Evolutionary conservation across 768 basidiomycete genomes (phyloP), one percentile per base, ranked within the genome.

Genomic region (Psilocybe cyanescens): DNA sequence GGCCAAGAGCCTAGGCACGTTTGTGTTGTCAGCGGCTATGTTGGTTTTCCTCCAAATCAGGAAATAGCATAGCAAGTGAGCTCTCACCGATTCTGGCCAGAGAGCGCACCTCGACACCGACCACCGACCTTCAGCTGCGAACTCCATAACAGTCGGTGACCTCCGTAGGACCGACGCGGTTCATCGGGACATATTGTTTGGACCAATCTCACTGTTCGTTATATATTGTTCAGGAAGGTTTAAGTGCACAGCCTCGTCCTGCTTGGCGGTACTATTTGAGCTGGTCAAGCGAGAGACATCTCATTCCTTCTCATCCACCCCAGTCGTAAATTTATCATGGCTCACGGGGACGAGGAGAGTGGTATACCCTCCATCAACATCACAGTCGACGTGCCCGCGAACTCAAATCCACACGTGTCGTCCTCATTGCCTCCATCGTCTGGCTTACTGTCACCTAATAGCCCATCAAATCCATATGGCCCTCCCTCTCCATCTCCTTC

Each of bases 361-460:
- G 65, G 48, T 54, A 70, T 75, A 17, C 75, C 75, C 4, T 73
- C 72, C 52, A 77, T 77, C 58, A 75, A 71, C 65, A 70, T 77
- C 28, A 74, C 73, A 12, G 66, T 70, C 7, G 71, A 67, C 37
- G 37, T 67, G 14, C 58, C 68, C 53, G 57, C 70, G 14, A 57
- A 64, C 14, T 30, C 66, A 53, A 46, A 62, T 53, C 60, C 60
- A 47, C 64, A 60, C 54, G 55, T 59, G 55, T 44, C 64, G 14
- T 57, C 65, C 61, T 51, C 68, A 60, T 48, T 41, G 47, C 61
- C 65, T 9, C 63, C 62, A 30, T 11, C 61, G 7, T 57, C 56
- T 17, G 69, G 64, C 31, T 49, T 70, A 33, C 66, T 72, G n/a
- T 67, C 69, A 3, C 69, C 70, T 8, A 37, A 59, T 30, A 57